phyloP scores from a whole-genome alignment of 352 stramenopile species.

The Aphanomyces cochlioides region DNA sequence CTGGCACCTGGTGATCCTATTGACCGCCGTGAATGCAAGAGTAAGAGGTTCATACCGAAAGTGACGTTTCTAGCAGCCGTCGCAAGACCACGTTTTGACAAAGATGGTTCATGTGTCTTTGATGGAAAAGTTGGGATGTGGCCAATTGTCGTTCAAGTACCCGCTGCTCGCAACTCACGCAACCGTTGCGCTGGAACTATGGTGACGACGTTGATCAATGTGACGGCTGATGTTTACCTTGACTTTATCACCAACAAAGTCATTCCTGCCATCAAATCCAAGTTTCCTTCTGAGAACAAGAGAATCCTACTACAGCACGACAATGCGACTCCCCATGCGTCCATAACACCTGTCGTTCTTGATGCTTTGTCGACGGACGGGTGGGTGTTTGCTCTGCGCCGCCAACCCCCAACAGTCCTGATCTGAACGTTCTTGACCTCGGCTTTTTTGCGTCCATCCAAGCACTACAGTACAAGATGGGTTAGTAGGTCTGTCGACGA shows the following conservation, averaged over 20 bases:
- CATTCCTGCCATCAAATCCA: conserved; percentile 32
- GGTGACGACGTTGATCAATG: conserved; percentile 29
- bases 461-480: conserved; percentile 24
- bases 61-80: neutral
- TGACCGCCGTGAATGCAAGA: neutral
- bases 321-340: conserved; percentile 32
- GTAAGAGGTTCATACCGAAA: neutral
- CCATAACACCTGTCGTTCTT: conserved; percentile 20
- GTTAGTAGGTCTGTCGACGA: neutral
- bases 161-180: conserved; percentile 28
- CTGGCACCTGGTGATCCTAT: neutral
- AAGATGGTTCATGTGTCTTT: conserved; percentile 1
- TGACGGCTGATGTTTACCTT: conserved; percentile 32
- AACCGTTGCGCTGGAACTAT: conserved; percentile 29
- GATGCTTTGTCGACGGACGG: conserved; percentile 17
- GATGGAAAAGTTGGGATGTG: conserved; percentile 37
- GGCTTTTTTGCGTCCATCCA: conserved; percentile 36
- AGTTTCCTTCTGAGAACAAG: conserved; percentile 7
- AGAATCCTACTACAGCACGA: conserved; percentile 32
- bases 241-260: conserved; percentile 30
- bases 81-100: neutral
- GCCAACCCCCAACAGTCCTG: conserved; percentile 35
- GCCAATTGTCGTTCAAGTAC: conserved; percentile 26
- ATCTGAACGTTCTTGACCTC: conserved; percentile 38
- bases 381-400: conserved; percentile 33